These are phyloP conservation scores for Cyberlindnera meyerae DNA, from an alignment of 805 yeast genomes.

Conservation along the genomic window DNA sequence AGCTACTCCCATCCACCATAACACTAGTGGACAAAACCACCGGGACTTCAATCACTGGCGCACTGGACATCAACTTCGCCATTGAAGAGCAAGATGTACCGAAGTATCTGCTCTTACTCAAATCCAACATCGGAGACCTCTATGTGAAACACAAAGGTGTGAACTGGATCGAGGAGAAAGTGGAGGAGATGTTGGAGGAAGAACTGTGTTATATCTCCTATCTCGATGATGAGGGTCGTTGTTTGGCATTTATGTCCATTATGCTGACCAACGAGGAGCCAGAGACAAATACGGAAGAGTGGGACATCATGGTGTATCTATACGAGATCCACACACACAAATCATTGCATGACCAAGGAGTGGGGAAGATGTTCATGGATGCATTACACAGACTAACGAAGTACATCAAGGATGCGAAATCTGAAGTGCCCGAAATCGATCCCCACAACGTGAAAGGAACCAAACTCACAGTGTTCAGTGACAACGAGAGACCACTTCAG, in stretches of 20 bases:
- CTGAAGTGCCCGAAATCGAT: conserved; percentile 2
- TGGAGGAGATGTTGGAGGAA: conserved; percentile 39
- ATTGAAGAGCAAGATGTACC: conserved; percentile 2
- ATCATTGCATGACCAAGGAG: conserved; percentile 28
- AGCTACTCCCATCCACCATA: conserved; percentile 1
- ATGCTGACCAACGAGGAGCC: conserved; percentile 28
- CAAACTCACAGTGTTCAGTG: conserved; percentile 46
- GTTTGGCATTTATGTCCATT: conserved; percentile 43
- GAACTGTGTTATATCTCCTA: conserved; percentile 16
- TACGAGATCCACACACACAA: conserved; percentile 51
- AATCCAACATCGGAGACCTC: conserved; percentile 14
- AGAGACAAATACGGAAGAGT: conserved; percentile 28
- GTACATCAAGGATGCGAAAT: background rate
- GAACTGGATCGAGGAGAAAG: conserved; percentile 30
- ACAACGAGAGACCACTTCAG: conserved; percentile 35
- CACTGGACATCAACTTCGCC: background rate
- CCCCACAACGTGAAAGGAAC: conserved; percentile 11
- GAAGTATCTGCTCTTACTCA: conserved; percentile 5
- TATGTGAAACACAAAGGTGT: conserved; percentile 16
- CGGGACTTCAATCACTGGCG: background rate
- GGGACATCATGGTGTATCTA: conserved; percentile 39
- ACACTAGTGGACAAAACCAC: background rate
- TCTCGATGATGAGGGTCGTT: conserved; percentile 2
- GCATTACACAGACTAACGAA: conserved; percentile 32
- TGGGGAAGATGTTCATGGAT: conserved; percentile 39